phyloP scores from a whole-genome alignment of 2,329 filamentous ascomycete species.

The Colletotrichum phormii region DNA sequence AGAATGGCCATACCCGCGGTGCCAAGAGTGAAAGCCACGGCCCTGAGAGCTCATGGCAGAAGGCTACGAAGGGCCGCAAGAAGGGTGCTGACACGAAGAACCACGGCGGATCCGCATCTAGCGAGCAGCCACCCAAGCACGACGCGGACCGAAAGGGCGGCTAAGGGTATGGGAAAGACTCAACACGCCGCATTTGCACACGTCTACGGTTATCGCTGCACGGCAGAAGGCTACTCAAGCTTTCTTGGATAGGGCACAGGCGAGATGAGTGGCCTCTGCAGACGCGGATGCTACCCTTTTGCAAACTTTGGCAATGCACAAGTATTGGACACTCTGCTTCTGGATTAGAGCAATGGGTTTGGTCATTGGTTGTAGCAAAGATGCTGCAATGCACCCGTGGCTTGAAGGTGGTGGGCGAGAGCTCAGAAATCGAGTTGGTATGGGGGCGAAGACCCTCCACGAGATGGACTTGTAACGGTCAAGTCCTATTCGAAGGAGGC shows the following conservation, averaged over 20 bases:
- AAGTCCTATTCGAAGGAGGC: not conserved
- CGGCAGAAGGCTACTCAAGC: slow-evolving; percentile 20
- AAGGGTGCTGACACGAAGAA: slow-evolving; percentile 63
- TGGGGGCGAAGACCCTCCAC: slow-evolving; percentile 14
- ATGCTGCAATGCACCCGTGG: not conserved
- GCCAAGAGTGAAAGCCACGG: slow-evolving; percentile 65
- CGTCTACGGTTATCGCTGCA: too few relatives aligned
- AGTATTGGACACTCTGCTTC: slow-evolving; percentile 32
- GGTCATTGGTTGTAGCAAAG: not conserved
- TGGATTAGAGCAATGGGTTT: slow-evolving; percentile 16
- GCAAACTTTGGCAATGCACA: slow-evolving; percentile 12
- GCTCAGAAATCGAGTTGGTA: slow-evolving; percentile 14
- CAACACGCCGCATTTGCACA: not conserved
- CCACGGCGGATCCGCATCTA: slow-evolving; percentile 49
- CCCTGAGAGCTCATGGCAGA: slow-evolving; percentile 66
- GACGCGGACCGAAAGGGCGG: slow-evolving; percentile 73
- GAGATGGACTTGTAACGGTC: not conserved
- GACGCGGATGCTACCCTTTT: not conserved
- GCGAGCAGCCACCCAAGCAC: slow-evolving; percentile 68
- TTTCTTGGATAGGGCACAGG: slow-evolving; percentile 30
- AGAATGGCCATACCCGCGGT: slow-evolving; percentile 65
- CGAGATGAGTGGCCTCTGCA: not conserved
- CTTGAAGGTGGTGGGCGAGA: not conserved
- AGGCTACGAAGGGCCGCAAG: slow-evolving; percentile 65
- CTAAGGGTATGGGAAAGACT: slow-evolving; percentile 47